Percentiles rank a stretch among this genome's conserved stretches.
These are phyloP conservation scores for Aspergillus viridinutans DNA, from an alignment of 2,329 filamentous ascomycete species.

Conservation along the genomic window DNA sequence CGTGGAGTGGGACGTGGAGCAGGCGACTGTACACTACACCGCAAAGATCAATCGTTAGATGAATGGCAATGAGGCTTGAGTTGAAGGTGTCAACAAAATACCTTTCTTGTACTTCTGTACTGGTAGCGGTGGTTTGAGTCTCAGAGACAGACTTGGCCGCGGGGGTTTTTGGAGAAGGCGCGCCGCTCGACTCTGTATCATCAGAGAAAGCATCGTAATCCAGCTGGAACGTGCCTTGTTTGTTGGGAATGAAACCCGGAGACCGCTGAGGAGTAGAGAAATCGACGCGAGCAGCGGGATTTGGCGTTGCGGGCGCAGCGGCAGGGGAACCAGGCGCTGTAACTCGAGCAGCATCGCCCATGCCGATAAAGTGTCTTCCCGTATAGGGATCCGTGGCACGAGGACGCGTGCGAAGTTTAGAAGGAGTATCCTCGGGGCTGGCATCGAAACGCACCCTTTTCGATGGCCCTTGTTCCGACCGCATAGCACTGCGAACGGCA, in stretches of 20 bases:
- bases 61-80: background rate
- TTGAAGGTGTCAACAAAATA: background rate
- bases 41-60: constrained; percentile 4
- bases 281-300: constrained; percentile 5
- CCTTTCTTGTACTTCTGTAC: constrained; percentile 9
- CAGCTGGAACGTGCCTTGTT: constrained; percentile 24
- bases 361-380: constrained; percentile 19
- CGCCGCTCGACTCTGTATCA: constrained; percentile 15
- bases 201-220: constrained; percentile 29
- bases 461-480: constrained; percentile 16
- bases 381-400: constrained; percentile 22
- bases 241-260: constrained; percentile 22
- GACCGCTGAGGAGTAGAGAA: constrained; percentile 6
- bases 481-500: constrained; percentile 12
- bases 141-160: constrained; percentile 5
- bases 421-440: constrained; percentile 32
- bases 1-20: constrained; percentile 10
- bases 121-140: constrained; percentile 2
- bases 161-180: constrained; percentile 8
- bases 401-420: constrained; percentile 22
- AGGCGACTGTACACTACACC: constrained; percentile 5
- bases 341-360: constrained; percentile 5
- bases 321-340: constrained; percentile 2
- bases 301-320: constrained; percentile 13
- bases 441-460: constrained; percentile 34